A percentile compares a stretch with the other conserved stretches of the same genome.
Evolutionary conservation across 2,329 filamentous ascomycete genomes (phyloP).

Genomic region (Didymella glomerata): DNA sequence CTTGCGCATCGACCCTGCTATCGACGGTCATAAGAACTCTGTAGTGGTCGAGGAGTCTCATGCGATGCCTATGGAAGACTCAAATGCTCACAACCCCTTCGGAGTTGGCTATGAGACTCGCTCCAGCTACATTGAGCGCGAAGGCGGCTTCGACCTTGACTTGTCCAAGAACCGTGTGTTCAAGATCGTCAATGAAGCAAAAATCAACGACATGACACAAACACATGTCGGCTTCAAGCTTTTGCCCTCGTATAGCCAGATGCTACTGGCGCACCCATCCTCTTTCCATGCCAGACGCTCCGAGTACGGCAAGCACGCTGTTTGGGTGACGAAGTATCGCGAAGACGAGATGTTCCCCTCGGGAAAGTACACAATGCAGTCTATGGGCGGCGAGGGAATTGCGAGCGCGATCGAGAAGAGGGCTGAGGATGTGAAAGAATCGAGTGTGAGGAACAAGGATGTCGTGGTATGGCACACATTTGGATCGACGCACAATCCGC

Average conservation of each 20-base stretch:
- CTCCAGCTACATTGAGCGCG: slow-evolving; percentile 20
- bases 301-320: slow-evolving; percentile 34
- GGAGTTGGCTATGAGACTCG: slow-evolving; percentile 34
- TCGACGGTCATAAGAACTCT: slow-evolving; percentile 51
- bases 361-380: slow-evolving; percentile 40
- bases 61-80: slow-evolving; percentile 26
- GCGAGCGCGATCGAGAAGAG: slow-evolving; percentile 16
- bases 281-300: slow-evolving; percentile 37
- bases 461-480: slow-evolving; percentile 45
- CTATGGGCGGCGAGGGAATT: slow-evolving; percentile 37
- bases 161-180: slow-evolving; percentile 51
- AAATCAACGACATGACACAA: slow-evolving; percentile 60
- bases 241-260: slow-evolving; percentile 45
- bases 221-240: slow-evolving; percentile 62
- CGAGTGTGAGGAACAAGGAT: slow-evolving; percentile 30
- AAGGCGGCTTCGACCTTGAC: slow-evolving; percentile 31
- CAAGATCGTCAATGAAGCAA: slow-evolving; percentile 59
- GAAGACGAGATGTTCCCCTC: slow-evolving; percentile 39
- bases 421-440: neutral
- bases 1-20: slow-evolving; percentile 55
- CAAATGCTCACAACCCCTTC: slow-evolving; percentile 29
- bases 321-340: slow-evolving; percentile 40
- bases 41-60: slow-evolving; percentile 42
- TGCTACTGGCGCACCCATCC: slow-evolving; percentile 34
- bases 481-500: slow-evolving; percentile 41